Conservation (phyloP, 2,329 filamentous ascomycete genomes). For the Mycosphaerella sp. region DNA sequence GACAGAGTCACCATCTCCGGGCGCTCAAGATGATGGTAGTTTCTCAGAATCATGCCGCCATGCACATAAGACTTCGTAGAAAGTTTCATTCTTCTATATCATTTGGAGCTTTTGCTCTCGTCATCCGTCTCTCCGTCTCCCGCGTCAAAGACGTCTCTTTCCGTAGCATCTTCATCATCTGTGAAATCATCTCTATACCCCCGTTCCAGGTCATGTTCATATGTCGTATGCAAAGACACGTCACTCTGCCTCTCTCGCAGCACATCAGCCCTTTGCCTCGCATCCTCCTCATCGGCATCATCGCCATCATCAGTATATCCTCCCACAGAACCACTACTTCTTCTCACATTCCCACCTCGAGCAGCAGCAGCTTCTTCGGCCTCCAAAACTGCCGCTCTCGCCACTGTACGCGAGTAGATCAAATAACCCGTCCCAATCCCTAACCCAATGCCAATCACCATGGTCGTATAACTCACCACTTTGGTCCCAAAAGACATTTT, state of each 20-base stretch:
- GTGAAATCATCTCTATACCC: slow-evolving; percentile 40
- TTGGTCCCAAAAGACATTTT: slow-evolving; percentile 75
- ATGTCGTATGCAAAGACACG: slow-evolving; percentile 48
- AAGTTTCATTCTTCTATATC: background rate
- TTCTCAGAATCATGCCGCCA: no score
- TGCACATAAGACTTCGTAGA: no score
- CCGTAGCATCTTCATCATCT: slow-evolving; percentile 39
- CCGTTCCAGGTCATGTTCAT: slow-evolving; percentile 46
- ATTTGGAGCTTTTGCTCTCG: slow-evolving; percentile 8
- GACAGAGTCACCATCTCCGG: no score
- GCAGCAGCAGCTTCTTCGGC: slow-evolving; percentile 39
- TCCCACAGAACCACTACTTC: slow-evolving; percentile 29
- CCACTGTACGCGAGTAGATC: slow-evolving; percentile 64
- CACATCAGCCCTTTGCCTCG: slow-evolving; percentile 35
- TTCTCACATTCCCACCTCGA: slow-evolving; percentile 21
- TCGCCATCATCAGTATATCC: slow-evolving; percentile 43
- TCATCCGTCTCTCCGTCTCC: slow-evolving; percentile 37
- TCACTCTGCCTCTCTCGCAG: slow-evolving; percentile 46
- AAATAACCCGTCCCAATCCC: slow-evolving; percentile 72
- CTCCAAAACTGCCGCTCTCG: slow-evolving; percentile 45
- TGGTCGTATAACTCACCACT: slow-evolving; percentile 75
- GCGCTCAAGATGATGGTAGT: no score
- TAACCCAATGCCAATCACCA: slow-evolving; percentile 62
- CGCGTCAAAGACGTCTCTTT: slow-evolving; percentile 40
- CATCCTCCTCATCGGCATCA: slow-evolving; percentile 38